A percentile compares a stretch with the other conserved stretches of the same genome.
These are phyloP conservation scores for Oryza australiensis DNA, from an alignment of 176 grass and related monocot genomes.

Conservation along the genomic window DNA sequence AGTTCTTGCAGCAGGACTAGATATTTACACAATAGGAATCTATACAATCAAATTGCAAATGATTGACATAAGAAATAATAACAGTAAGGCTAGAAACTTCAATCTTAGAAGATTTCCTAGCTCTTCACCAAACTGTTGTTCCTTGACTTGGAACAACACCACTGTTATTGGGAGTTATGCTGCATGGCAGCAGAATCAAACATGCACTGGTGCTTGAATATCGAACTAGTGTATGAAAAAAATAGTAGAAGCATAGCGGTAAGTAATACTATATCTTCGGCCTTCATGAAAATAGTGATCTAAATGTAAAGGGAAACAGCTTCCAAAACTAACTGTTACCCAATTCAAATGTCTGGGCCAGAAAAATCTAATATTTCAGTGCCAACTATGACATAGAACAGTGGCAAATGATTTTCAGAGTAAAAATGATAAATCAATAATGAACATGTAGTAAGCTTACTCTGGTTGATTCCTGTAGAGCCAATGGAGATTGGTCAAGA, in stretches of 20 bases:
- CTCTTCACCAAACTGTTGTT: not conserved
- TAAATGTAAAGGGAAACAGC: not conserved
- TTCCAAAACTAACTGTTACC: not conserved
- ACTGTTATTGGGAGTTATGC: not conserved
- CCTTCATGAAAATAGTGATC: not conserved
- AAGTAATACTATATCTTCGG: not conserved
- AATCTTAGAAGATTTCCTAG: not conserved
- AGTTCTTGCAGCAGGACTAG: not conserved
- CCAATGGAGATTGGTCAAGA: conserved; percentile 86
- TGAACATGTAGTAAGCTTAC: conserved; percentile 41
- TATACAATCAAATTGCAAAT: not conserved
- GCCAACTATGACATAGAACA: not conserved
- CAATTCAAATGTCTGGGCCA: not conserved
- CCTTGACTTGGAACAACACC: not conserved
- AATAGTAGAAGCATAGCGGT: not conserved
- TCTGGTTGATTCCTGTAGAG: conserved; percentile 95
- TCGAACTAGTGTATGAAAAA: conserved; percentile 3
- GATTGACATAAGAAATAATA: not conserved
- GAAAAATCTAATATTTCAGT: not conserved
- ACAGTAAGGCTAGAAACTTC: not conserved
- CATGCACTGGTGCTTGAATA: not conserved
- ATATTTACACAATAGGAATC: not conserved
- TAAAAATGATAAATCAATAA: not conserved
- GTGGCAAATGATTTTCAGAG: not conserved
- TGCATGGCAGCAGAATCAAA: not conserved